Evolutionary conservation across 2,329 filamentous ascomycete species (phyloP).

Genomic region (Sporothrix pseudoabietina): DNA sequence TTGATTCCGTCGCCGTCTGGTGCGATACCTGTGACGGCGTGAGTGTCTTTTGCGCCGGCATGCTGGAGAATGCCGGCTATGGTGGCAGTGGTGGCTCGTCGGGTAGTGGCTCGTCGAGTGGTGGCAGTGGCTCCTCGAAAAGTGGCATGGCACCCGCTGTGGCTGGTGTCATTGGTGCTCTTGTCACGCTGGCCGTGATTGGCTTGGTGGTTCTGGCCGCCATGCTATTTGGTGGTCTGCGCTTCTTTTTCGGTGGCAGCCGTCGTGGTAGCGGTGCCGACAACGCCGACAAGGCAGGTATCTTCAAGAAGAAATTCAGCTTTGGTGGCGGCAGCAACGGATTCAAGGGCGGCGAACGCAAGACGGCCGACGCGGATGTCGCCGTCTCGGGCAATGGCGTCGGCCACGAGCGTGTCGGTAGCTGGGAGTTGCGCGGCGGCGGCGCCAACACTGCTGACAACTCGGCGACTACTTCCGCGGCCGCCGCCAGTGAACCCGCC

Average conservation of each 20-base stretch:
- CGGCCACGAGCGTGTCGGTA: slow-evolving; percentile 51
- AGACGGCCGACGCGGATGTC: slow-evolving; percentile 49
- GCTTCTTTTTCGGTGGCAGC: slow-evolving; percentile 37
- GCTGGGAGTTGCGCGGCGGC: slow-evolving; percentile 50
- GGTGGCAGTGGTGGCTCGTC: background rate
- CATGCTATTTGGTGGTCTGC: slow-evolving; percentile 36
- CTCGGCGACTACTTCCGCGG: slow-evolving; percentile 28
- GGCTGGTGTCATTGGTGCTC: slow-evolving; percentile 52
- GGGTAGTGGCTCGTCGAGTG: background rate
- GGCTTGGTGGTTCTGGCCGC: slow-evolving; percentile 36
- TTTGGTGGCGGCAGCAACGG: slow-evolving; percentile 42
- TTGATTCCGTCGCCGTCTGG: slow-evolving; percentile 46
- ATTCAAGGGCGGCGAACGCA: slow-evolving; percentile 52
- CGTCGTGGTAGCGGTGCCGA: background rate
- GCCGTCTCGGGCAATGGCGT: slow-evolving; percentile 45
- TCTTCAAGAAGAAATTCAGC: slow-evolving; percentile 7
- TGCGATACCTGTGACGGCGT: slow-evolving; percentile 48
- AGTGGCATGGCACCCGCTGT: slow-evolving; percentile 43
- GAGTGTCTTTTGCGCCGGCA: slow-evolving; percentile 45
- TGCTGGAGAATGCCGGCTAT: slow-evolving; percentile 29
- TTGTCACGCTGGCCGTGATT: slow-evolving; percentile 44
- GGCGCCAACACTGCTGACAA: slow-evolving; percentile 28
- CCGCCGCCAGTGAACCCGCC: background rate
- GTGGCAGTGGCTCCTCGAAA: background rate
- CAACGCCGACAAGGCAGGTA: background rate